Evolutionary conservation across 2,329 filamentous ascomycete species (phyloP).

Genomic region (Didymosphaeria variabile): DNA sequence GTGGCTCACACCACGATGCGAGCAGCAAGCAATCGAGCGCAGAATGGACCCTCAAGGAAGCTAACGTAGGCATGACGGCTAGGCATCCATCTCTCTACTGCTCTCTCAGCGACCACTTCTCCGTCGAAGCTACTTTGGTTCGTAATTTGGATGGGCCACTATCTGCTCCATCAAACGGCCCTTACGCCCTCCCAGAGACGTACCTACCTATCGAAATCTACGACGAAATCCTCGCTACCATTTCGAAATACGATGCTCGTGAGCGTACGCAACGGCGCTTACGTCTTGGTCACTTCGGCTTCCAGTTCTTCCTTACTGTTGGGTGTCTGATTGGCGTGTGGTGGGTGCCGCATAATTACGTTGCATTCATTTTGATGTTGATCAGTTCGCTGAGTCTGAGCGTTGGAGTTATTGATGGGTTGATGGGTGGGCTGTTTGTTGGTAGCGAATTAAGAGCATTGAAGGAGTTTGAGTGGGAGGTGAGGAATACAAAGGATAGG

Average conservation of each 20-base stretch:
- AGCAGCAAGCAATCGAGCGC: conserved; percentile 35
- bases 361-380: conserved; percentile 82
- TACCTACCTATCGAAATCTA: conserved; percentile 64
- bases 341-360: conserved; percentile 81
- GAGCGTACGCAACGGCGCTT: conserved; percentile 76
- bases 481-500: conserved; percentile 54
- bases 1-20: conserved; percentile 35
- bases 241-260: conserved; percentile 72
- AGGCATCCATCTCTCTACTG: conserved; percentile 83
- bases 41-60: conserved; percentile 75
- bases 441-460: conserved; percentile 82
- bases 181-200: conserved; percentile 31
- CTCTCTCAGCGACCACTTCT: conserved; percentile 94
- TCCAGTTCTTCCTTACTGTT: conserved; percentile 71
- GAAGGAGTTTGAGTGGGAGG: conserved; percentile 94
- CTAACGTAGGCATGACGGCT: conserved; percentile 79
- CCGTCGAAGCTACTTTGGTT: conserved; percentile 79
- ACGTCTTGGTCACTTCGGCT: conserved; percentile 77
- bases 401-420: conserved; percentile 80
- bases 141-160: conserved; percentile 26
- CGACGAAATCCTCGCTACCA: conserved; percentile 77
- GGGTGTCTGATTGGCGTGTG: conserved; percentile 83
- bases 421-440: conserved; percentile 89
- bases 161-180: conserved; percentile 22
- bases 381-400: conserved; percentile 79